Evolutionary conservation across 495 filamentous ascomycete species (phyloP).

Genomic region (Durotheca rogersii): DNA sequence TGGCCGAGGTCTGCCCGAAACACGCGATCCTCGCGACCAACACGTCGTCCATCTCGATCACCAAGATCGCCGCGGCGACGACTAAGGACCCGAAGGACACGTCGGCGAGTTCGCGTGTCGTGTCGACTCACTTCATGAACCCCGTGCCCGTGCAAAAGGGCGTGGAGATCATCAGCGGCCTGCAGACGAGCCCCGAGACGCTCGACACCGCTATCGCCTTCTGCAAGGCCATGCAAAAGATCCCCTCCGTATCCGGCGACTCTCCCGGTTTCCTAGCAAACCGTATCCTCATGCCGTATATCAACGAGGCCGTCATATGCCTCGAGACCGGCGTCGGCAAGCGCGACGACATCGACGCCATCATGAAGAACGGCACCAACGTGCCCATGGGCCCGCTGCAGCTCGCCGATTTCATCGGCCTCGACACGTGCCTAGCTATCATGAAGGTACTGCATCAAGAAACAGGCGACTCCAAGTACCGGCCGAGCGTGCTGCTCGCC

Average conservation of each 20-base stretch:
- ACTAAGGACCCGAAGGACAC: constrained; percentile 73
- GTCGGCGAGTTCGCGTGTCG: constrained; percentile 79
- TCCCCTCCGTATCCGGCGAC: constrained; percentile 81
- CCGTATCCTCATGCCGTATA: constrained; percentile 97
- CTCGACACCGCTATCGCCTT: constrained; percentile 82
- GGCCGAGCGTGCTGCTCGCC: constrained; percentile 77
- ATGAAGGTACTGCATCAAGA: constrained; percentile 94
- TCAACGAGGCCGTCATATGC: constrained; percentile 98
- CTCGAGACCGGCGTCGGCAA: constrained; percentile 88
- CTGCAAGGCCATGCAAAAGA: constrained; percentile 89
- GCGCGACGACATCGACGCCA: constrained; percentile 88
- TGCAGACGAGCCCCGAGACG: constrained; percentile 85
- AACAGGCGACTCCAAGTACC: constrained; percentile 93
- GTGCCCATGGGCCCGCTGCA: constrained; percentile 96
- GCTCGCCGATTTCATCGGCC: constrained; percentile 94
- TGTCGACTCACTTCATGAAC: constrained; percentile 99
- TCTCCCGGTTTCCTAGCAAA: constrained; percentile 95
- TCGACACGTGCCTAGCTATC: constrained; percentile 94
- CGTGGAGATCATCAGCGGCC: constrained; percentile 91
- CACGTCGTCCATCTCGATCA: constrained; percentile 96
- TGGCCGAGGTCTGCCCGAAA: constrained; percentile 79
- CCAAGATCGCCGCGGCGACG: constrained; percentile 86
- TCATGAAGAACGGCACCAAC: constrained; percentile 99
- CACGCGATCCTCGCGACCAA: constrained; percentile 95
- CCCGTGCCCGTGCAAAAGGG: constrained; percentile 96